Conservation (phyloP, 2,329 filamentous ascomycete species). For the Zymoseptoria ardabiliae region DNA sequence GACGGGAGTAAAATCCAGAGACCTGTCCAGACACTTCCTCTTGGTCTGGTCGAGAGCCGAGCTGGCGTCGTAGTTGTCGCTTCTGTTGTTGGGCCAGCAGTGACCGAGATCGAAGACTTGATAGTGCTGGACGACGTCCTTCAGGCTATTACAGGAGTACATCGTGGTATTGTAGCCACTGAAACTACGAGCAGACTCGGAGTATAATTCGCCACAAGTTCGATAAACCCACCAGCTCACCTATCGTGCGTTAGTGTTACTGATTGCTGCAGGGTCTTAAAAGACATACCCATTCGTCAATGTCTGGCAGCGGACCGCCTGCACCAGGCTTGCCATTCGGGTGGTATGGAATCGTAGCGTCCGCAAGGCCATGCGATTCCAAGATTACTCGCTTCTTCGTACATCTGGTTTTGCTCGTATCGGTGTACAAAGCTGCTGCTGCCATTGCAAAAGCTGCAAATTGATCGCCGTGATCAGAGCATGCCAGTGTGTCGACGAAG, state of each 20-base stretch:
- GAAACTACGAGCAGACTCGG: neutral
- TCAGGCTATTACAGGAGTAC: constrained; percentile 24
- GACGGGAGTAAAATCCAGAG: constrained; percentile 21
- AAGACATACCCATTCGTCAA: constrained; percentile 28
- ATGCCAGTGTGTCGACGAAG: constrained; percentile 41
- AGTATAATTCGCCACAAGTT: neutral
- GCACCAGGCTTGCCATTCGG: constrained; percentile 6
- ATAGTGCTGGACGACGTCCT: constrained; percentile 34
- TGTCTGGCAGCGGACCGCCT: constrained; percentile 22
- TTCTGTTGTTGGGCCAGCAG: constrained; percentile 32
- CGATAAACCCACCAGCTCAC: neutral
- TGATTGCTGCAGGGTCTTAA: neutral
- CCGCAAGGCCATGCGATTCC: constrained; percentile 39
- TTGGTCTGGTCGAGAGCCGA: constrained; percentile 4
- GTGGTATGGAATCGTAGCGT: constrained; percentile 36
- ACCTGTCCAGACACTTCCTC: constrained; percentile 9
- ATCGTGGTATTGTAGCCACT: constrained; percentile 24
- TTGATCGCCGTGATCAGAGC: constrained; percentile 32
- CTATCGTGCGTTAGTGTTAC: neutral
- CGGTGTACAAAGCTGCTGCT: constrained; percentile 41
- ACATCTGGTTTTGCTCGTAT: constrained; percentile 20
- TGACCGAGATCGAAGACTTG: constrained; percentile 33
- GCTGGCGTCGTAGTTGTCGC: constrained; percentile 20
- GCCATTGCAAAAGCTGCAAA: constrained; percentile 47
- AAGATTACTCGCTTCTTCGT: constrained; percentile 33